Evolutionary conservation across 2,329 filamentous ascomycete species (phyloP).

Genomic region (Sarocladiaceae sp.): DNA sequence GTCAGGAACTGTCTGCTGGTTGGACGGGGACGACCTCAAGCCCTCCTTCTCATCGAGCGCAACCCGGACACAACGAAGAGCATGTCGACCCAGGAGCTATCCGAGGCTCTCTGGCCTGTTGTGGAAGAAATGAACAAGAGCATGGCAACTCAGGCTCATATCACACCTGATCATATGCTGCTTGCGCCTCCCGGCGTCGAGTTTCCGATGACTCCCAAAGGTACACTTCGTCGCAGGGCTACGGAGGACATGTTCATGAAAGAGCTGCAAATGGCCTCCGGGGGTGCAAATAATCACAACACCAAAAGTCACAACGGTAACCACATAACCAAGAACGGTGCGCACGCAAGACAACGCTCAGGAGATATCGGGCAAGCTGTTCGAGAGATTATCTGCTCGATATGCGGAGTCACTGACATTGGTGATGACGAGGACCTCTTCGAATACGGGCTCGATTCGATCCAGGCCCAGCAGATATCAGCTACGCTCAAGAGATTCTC

Average conservation of each 20-base stretch:
- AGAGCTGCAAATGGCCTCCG: constrained; percentile 29
- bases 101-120: constrained; percentile 32
- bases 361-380: neutral
- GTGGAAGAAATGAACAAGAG: constrained; percentile 36
- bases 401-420: constrained; percentile 12
- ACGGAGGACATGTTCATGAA: constrained; percentile 34
- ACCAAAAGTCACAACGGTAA: neutral
- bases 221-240: constrained; percentile 34
- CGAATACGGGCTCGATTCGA: constrained; percentile 30
- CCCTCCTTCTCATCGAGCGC: constrained; percentile 30
- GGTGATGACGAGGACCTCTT: constrained; percentile 29
- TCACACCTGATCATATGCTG: constrained; percentile 31
- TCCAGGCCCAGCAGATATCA: constrained; percentile 25
- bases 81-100: constrained; percentile 14
- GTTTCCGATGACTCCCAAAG: constrained; percentile 38
- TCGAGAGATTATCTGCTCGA: neutral
- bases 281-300: neutral
- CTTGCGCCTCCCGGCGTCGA: constrained; percentile 34
- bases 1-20: constrained; percentile 26
- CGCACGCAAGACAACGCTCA: constrained; percentile 11
- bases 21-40: constrained; percentile 22
- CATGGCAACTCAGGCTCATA: constrained; percentile 39
- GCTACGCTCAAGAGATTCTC: neutral
- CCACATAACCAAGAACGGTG: neutral
- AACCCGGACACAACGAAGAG: neutral